A percentile compares a stretch with the other conserved stretches of the same genome.
Conservation (phyloP, 345 rosid species). For the rapeseed (Brassica napus) region DNA sequence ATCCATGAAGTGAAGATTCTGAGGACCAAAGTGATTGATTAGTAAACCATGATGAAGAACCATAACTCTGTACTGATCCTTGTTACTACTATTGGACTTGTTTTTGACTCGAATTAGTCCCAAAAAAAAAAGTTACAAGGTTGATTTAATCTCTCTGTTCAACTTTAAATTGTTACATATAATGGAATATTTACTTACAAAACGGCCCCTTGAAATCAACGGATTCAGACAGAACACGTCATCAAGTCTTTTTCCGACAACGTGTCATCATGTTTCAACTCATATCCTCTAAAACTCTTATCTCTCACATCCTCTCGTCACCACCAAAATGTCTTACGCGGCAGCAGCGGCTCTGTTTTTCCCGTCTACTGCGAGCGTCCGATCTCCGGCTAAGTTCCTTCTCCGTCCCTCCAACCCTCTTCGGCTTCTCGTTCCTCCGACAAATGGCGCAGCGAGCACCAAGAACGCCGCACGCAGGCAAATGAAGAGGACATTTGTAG, state of each 20-base stretch:
- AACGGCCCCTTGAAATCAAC: background rate
- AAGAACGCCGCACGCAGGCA: slow-evolving; percentile 20
- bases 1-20: slow-evolving; percentile 96
- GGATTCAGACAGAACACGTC: slow-evolving; percentile 24
- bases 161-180: background rate
- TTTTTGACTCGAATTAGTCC: background rate
- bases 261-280: slow-evolving; percentile 17
- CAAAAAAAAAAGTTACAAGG: background rate
- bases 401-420: background rate
- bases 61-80: slow-evolving; percentile 8
- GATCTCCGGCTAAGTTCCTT: slow-evolving; percentile 17
- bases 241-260: background rate
- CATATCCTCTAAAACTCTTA: slow-evolving; percentile 21
- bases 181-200: background rate
- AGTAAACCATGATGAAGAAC: slow-evolving; percentile 7
- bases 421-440: background rate
- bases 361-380: background rate
- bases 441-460: background rate
- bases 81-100: background rate
- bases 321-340: slow-evolving; percentile 30
- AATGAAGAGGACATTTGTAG: slow-evolving; percentile 30
- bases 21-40: slow-evolving; percentile 76
- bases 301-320: slow-evolving; percentile 9
- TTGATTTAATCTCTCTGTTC: background rate
- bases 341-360: slow-evolving; percentile 6